A percentile compares a stretch with the other conserved stretches of the same genome.
Conservation (phyloP, 768 basidiomycete species). For the Mycena capillaripes region DNA sequence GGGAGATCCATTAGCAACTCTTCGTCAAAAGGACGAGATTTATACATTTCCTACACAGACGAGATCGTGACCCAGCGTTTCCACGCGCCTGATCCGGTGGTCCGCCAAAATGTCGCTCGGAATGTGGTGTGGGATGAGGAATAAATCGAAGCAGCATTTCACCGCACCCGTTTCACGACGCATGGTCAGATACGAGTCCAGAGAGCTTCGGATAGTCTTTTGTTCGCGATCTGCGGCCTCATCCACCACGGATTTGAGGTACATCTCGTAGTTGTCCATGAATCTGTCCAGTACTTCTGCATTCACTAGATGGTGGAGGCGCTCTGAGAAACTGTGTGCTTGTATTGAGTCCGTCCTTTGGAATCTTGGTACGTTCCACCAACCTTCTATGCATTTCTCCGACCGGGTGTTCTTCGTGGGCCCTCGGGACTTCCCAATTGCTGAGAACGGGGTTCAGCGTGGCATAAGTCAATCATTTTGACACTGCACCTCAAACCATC, state of each 20-base stretch:
- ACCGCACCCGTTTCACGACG: slow-evolving; percentile 5
- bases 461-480: not conserved
- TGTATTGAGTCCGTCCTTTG: not conserved
- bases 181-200: not conserved
- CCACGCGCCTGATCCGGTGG: not conserved
- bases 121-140: not conserved
- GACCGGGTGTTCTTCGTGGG: not conserved
- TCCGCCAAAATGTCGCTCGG: not conserved
- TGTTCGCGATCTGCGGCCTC: not conserved
- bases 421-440: not conserved
- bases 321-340: not conserved
- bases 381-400: not conserved
- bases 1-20: not conserved
- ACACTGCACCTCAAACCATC: not conserved
- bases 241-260: not conserved
- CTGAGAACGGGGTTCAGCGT: not conserved
- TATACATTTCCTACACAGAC: slow-evolving; percentile 6
- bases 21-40: not conserved
- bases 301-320: not conserved
- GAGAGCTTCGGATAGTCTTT: not conserved
- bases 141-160: not conserved
- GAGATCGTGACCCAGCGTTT: not conserved
- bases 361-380: not conserved
- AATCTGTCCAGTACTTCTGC: not conserved
- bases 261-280: not conserved